phyloP scores from a whole-genome alignment of 768 basidiomycete genomes.

The Mycena venus region DNA sequence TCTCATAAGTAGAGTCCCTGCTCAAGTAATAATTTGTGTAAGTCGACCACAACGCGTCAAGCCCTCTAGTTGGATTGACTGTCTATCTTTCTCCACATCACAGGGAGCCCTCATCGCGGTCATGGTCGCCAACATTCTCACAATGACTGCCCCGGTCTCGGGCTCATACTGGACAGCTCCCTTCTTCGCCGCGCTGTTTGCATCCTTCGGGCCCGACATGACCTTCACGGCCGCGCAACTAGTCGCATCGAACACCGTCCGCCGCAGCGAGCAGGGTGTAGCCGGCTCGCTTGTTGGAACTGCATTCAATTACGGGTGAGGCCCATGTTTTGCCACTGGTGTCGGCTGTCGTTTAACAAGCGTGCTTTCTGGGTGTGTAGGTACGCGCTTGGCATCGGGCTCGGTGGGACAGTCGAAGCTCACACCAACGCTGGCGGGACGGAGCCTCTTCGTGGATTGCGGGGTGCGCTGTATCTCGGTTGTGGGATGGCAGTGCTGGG shows the following conservation, averaged over 20 bases:
- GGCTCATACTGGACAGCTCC: conserved; percentile 9
- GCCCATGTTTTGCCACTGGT: neutral
- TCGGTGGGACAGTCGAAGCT: conserved; percentile 13
- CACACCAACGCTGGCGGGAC: conserved; percentile 1
- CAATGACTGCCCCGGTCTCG: neutral
- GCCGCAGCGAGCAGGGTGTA: conserved; percentile 12
- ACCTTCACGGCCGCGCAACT: conserved; percentile 15
- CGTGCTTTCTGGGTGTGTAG: neutral
- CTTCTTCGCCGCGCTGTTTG: conserved; percentile 2
- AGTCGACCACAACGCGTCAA: neutral
- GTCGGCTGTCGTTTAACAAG: neutral
- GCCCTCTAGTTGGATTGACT: neutral
- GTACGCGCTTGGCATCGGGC: conserved; percentile 7
- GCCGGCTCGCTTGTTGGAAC: conserved; percentile 16
- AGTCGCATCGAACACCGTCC: conserved; percentile 6
- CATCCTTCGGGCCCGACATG: conserved; percentile 9
- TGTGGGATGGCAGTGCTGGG: conserved; percentile 7
- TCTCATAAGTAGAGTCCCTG: conserved; percentile 9
- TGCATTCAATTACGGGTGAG: conserved; percentile 16
- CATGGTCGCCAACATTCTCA: conserved; percentile 4
- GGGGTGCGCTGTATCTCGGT: conserved; percentile 4
- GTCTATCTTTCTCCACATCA: neutral
- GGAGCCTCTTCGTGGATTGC: neutral
- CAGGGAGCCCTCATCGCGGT: neutral
- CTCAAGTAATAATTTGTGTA: conserved; percentile 7